Evolutionary conservation across 129 eudicot species (phyloP).

Genomic region (carrot (Daucus carota)): DH1_v3.0 NC_030381.2:27916501-27917000

Average conservation of each 20-base stretch:
- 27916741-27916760: background rate
- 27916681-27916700: background rate
- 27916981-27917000: too few relatives aligned
- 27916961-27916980: too few relatives aligned
- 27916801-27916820: conserved; percentile 4
- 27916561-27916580: background rate
- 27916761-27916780: background rate
- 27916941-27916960: too few relatives aligned
- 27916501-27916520: too few relatives aligned
- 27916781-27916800: conserved; percentile 8
- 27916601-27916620: background rate
- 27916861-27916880: background rate
- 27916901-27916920: background rate
- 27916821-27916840: background rate
- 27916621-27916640: background rate
- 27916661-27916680: background rate
- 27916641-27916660: background rate
- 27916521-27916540: too few relatives aligned
- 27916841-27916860: background rate
- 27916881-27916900: background rate
- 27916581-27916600: background rate
- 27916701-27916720: background rate
- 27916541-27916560: background rate
- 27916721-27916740: background rate
- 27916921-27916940: background rate